Evolutionary conservation across 345 rosid genomes (phyloP).

Genomic region (Camelina hispida): DNA sequence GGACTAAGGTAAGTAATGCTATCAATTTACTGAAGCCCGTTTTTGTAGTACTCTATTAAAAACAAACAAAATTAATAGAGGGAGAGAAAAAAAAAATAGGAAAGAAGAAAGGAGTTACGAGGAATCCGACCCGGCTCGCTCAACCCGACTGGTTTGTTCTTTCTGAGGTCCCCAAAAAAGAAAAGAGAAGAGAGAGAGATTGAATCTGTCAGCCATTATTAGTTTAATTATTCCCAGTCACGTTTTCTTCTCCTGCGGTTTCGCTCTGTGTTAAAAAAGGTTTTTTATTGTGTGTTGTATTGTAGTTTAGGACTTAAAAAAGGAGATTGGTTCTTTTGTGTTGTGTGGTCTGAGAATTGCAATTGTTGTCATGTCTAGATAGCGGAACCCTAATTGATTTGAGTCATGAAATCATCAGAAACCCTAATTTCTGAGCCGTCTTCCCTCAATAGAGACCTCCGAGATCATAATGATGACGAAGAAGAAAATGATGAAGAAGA

Average conservation of each 20-base stretch:
- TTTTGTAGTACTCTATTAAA: background rate
- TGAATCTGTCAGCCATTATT: too few relatives aligned
- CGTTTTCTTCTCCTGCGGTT: background rate
- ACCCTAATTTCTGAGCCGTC: slow-evolving; percentile 33
- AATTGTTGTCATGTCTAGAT: slow-evolving; percentile 2
- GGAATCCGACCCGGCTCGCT: background rate
- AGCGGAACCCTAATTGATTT: slow-evolving; percentile 11
- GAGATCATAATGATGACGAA: slow-evolving; percentile 13
- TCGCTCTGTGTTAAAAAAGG: background rate
- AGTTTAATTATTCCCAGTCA: too few relatives aligned
- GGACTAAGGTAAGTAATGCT: too few relatives aligned
- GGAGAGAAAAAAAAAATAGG: too few relatives aligned
- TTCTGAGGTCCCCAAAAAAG: too few relatives aligned
- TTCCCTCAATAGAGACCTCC: background rate
- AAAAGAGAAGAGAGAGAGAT: too few relatives aligned
- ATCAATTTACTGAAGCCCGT: too few relatives aligned
- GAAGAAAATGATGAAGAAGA: slow-evolving; percentile 25
- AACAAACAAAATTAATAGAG: background rate
- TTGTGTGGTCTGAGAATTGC: background rate
- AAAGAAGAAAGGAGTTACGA: too few relatives aligned
- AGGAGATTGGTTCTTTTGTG: background rate
- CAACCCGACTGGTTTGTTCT: too few relatives aligned
- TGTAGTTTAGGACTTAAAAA: background rate
- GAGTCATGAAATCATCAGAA: slow-evolving; percentile 24
- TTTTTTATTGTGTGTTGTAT: too few relatives aligned